Base-by-base conservation (phyloP, 2,329 filamentous ascomycete species). In the Aspergillus versicolor region DNA sequence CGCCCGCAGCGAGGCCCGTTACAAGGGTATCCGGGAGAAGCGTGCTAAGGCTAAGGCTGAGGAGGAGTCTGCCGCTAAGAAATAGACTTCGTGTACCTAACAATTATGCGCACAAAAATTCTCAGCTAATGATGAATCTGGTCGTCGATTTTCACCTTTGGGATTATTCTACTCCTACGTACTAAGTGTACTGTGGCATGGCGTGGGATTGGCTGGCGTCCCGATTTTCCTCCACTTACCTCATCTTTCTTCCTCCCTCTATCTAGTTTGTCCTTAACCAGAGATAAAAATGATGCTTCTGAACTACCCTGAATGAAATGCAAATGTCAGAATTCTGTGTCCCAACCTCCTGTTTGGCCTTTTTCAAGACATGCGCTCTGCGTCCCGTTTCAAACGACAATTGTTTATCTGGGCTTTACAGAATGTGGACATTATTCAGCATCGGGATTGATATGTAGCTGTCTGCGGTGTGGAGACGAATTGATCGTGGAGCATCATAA, bases 1-100 rank as follows among this genome's bases (percentile, higher is more conserved):
- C 69, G 87, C 90, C 69, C 88, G 94, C 81, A 87, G 86, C 77
- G 90, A 95, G 75, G 87, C 89, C 73, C 89, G 92, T 78, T 83
- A 89, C 74, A 79, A 84, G 65, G 94, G 94, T 81, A 84, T 84
- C 74, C 88, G 92, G 78, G 92, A 95, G 85, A 97, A 97, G 92
- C 88, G 94, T 75, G 88, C 84, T 71, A 90, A 88, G 85, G 90
- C 91, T 73, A 93, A 88, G 75, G 87, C 87, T 37, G 85, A 88
- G 37, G 85, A 88, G 69, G 84, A 84, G 59, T 82, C 83, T 63
- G 77, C 77, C 61, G 74, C 81, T 66, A 84, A 79, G 71, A 77
- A 80, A 77, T 79, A 79, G 73, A 75, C 70, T 40, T 24, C 43
- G 65, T 75, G 69, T 52, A 53, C 46, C 46, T 48, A 49, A 7